Base-by-base conservation (phyloP, 2,329 filamentous ascomycete genomes). In the Botrytis paeoniae region DNA sequence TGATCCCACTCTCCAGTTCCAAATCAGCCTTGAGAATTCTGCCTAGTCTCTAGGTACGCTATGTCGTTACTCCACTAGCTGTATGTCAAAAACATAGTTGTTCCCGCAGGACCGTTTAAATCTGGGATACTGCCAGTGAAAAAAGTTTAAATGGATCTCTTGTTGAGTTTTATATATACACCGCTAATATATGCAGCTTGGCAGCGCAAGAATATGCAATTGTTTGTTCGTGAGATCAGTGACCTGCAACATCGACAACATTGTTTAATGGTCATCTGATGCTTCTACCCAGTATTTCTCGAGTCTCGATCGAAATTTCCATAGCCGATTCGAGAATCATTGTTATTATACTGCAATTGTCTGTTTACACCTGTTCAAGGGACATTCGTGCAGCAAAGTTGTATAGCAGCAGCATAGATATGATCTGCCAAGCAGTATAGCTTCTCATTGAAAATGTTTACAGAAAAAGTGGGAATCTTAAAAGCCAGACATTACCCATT, bases 1-100 rank as follows among this genome's bases (percentile, higher is more conserved):
- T 68, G 65, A 68, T 57, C 48, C 35, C 48, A 68, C 25, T 41
- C 65, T 41, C 35, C 10, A 68, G 48, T 18, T 68, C 35, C 29
- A 41, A 20, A 20, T 14, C 16, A 29, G 37, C 48, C 25, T 35
- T 25, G 7, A 43, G 20, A 25, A 43, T 43, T 41, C 48, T 25
- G 65, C 37, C 65, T 57, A n/a, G 18, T 51, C 22, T 37, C 63
- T 66, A 22, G 14, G 4, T 9, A 39, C 14, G 18, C 25, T 57
- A 41, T n/a, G 22, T 37, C n/a, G 18, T 9, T 57, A 69, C 48
- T 57, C 48, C 35, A 57, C 35, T 69, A 43, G 18, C n/a, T 57
- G 65, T 39, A 68, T 41, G n/a, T 68, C 25, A 57, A 29, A 41
- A 32, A 32, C 51, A 69, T 20, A 43, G 25, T 41, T 68, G 37